These are phyloP conservation scores for Auricularia heimuer DNA, from an alignment of 768 basidiomycete genomes.

Conservation along the genomic window DNA sequence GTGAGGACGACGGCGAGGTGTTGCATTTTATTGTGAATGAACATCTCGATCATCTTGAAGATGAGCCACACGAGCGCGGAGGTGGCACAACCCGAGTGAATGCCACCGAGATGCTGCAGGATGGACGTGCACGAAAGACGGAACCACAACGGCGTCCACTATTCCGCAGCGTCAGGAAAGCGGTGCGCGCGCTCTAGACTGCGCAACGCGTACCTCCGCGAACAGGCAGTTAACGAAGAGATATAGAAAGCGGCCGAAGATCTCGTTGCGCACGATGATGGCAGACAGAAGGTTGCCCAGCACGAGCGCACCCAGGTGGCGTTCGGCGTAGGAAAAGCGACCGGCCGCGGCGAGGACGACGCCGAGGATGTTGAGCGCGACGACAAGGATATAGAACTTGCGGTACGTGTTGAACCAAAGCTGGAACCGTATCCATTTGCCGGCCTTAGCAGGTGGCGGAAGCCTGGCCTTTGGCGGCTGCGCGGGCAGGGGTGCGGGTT, in stretches of 20 bases:
- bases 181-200: neutral
- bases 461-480: neutral
- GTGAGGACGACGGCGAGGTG: conserved; percentile 36
- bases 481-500: neutral
- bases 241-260: conserved; percentile 10
- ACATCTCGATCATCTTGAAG: conserved; percentile 34
- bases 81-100: conserved; percentile 13
- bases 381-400: conserved; percentile 20
- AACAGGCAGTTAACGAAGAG: conserved; percentile 5
- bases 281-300: conserved; percentile 3
- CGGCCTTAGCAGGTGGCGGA: conserved; percentile 14
- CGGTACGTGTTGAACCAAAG: conserved; percentile 32
- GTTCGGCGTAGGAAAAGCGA: neutral
- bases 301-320: neutral
- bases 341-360: neutral
- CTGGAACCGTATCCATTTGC: conserved; percentile 21
- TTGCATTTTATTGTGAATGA: conserved; percentile 36
- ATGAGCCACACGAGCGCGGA: conserved; percentile 11
- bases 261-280: conserved; percentile 3
- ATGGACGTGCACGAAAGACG: neutral
- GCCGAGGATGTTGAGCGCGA: neutral
- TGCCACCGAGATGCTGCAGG: conserved; percentile 13
- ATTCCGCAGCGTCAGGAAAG: neutral
- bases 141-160: conserved; percentile 6
- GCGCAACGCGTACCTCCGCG: neutral